Evolutionary conservation across 441 rosid genomes (phyloP).

Genomic region (Pelargonium cotyledonis): DNA sequence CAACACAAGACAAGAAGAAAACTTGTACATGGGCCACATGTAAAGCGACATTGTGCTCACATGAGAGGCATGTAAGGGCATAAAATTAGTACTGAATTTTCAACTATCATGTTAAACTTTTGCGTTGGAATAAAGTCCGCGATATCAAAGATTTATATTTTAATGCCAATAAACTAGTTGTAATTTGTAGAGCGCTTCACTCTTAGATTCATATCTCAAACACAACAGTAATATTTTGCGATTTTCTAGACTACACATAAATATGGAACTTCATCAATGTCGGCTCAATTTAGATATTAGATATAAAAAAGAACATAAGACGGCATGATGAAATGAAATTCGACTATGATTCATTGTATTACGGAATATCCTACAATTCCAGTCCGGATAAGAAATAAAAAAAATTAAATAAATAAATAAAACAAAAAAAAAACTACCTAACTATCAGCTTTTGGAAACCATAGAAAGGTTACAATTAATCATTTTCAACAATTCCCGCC

Average conservation of each 20-base stretch:
- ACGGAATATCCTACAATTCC: not conserved
- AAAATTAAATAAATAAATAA: no score
- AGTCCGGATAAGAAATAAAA: not conserved
- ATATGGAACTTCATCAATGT: not conserved
- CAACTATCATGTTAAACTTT: no score
- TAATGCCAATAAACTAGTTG: not conserved
- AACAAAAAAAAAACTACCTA: no score
- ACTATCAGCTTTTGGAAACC: not conserved
- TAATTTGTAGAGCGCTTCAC: not conserved
- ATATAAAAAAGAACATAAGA: not conserved
- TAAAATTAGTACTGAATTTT: no score
- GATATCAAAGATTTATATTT: not conserved
- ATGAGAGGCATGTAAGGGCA: no score
- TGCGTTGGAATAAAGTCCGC: no score
- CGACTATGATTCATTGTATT: not conserved
- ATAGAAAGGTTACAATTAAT: not conserved
- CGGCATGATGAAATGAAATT: not conserved
- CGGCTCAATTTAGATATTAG: not conserved
- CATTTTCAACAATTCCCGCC: not conserved
- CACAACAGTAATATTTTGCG: not conserved
- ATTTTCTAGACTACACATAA: not conserved
- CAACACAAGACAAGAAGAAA: no score
- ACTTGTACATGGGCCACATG: no score
- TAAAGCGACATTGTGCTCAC: no score
- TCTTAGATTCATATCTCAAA: no score